Evolutionary conservation across 192 early-diverging fungal species (phyloP).

Genomic region (Coemansia sp.): DNA sequence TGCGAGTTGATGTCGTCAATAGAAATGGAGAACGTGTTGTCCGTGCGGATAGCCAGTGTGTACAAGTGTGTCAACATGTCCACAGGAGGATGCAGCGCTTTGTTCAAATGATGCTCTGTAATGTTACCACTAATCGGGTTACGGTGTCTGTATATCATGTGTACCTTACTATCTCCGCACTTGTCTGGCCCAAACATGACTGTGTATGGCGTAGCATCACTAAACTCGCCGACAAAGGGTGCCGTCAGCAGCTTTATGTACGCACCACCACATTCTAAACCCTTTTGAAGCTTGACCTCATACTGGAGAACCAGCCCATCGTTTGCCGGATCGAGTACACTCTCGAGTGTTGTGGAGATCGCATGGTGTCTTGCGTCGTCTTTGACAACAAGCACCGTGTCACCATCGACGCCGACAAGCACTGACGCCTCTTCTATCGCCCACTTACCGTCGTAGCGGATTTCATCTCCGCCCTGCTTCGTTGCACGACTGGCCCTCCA

Average conservation of each 20-base stretch:
- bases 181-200: slow-evolving; percentile 95
- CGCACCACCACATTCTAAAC: slow-evolving; percentile 82
- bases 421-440: slow-evolving; percentile 69
- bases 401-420: slow-evolving; percentile 62
- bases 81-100: slow-evolving; percentile 67
- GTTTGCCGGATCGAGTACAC: slow-evolving; percentile 71
- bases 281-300: slow-evolving; percentile 79
- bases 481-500: slow-evolving; percentile 42
- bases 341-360: slow-evolving; percentile 72
- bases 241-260: slow-evolving; percentile 86
- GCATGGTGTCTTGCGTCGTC: slow-evolving; percentile 83
- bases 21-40: slow-evolving; percentile 78
- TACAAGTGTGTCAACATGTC: slow-evolving; percentile 74
- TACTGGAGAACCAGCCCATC: slow-evolving; percentile 83
- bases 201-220: slow-evolving; percentile 84
- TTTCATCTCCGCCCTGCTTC: slow-evolving; percentile 33
- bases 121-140: slow-evolving; percentile 78
- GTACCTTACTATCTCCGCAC: slow-evolving; percentile 92
- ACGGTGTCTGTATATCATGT: slow-evolving; percentile 91
- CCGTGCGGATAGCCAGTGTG: slow-evolving; percentile 80
- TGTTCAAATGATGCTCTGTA: slow-evolving; percentile 84
- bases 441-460: slow-evolving; percentile 78
- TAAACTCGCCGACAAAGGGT: slow-evolving; percentile 58
- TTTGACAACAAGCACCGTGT: slow-evolving; percentile 81
- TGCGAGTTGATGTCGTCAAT: slow-evolving; percentile 69